Evolutionary conservation across 2,329 filamentous ascomycete species (phyloP).

Genomic region (Pseudogymnoascus sp.): DNA sequence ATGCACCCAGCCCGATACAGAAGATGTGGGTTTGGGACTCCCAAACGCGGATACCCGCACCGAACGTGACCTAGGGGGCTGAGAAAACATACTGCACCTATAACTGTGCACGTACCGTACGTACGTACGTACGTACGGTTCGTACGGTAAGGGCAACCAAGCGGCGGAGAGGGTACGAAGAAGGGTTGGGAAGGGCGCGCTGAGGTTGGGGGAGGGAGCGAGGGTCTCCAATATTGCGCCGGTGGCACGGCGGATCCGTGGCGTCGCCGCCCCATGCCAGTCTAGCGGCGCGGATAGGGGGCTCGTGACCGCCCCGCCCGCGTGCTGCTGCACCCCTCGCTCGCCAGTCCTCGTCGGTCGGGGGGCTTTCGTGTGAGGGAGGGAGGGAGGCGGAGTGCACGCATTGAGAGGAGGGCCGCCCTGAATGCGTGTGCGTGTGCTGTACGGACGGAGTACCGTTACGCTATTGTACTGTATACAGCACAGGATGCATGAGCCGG

Average conservation of each 20-base stretch:
- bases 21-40: not conserved
- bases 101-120: not conserved
- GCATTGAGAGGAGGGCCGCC: not conserved
- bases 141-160: not conserved
- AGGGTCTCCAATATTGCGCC: not conserved
- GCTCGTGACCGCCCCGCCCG: not conserved
- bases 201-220: not conserved
- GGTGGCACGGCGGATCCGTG: not conserved
- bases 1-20: not conserved
- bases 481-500: not conserved
- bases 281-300: not conserved
- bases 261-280: not conserved
- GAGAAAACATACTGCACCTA: not conserved
- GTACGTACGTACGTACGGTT: not conserved
- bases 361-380: not conserved
- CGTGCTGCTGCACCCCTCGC: not conserved
- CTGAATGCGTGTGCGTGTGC: not conserved
- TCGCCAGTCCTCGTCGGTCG: not conserved
- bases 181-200: not conserved
- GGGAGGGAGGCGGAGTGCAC: not conserved
- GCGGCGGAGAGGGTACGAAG: not conserved
- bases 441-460: not conserved
- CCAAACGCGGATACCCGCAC: not conserved
- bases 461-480: not conserved
- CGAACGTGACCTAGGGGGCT: not conserved